Conservation (phyloP, 441 rosid genomes). For the Mallotus repandus region DNA sequence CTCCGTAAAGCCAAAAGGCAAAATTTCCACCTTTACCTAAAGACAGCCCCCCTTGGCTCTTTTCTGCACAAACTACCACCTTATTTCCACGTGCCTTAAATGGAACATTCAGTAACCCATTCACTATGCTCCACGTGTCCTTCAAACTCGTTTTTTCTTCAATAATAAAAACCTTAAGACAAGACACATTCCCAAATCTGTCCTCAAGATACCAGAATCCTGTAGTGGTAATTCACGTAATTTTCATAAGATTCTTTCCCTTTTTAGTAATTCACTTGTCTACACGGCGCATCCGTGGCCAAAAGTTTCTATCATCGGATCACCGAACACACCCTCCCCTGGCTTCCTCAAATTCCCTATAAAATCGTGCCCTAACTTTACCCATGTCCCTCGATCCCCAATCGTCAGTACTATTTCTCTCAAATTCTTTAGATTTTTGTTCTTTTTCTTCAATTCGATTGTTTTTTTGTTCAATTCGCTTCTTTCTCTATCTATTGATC, state of each 20-base stretch:
- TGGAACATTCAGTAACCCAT: neutral
- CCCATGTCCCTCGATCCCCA: conserved; percentile 5
- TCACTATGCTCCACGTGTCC: neutral
- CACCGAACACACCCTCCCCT: conserved; percentile 8
- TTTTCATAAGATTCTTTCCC: conserved; percentile 8
- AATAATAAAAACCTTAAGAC: neutral
- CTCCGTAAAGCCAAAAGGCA: neutral
- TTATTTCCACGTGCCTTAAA: neutral
- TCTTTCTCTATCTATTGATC: conserved; percentile 23
- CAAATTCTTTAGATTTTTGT: neutral
- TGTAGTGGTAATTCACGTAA: conserved; percentile 27
- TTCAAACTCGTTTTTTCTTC: neutral
- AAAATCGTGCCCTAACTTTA: conserved; percentile 26
- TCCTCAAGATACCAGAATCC: conserved; percentile 12
- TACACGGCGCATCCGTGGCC: neutral
- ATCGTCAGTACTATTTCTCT: conserved; percentile 10
- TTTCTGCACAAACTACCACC: neutral
- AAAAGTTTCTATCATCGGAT: conserved; percentile 4
- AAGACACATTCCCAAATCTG: conserved; percentile 10
- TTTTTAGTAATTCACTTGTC: conserved; percentile 19
- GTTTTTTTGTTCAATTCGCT: conserved; percentile 11
- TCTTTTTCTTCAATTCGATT: conserved; percentile 1
- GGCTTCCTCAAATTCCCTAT: conserved; percentile 10
- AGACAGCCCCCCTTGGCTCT: neutral
- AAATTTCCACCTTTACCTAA: neutral